Conservation (phyloP, 202 grass and related monocot genomes). For the Dendrocalamus latiflorus region DNA sequence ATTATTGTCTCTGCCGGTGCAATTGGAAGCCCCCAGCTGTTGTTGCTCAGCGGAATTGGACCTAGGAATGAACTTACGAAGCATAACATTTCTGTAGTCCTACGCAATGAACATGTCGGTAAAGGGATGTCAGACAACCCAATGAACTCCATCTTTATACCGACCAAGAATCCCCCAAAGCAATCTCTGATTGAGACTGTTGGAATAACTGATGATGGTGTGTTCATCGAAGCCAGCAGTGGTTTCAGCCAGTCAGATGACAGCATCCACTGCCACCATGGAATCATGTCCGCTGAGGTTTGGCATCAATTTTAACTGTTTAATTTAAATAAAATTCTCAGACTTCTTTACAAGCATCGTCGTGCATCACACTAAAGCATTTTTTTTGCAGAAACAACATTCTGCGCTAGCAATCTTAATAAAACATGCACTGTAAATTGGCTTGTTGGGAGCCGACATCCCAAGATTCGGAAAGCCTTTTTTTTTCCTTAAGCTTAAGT, state of each 20-base stretch:
- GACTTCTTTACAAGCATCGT: background rate
- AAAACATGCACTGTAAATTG: background rate
- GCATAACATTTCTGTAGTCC: slow-evolving; percentile 50
- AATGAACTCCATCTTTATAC: slow-evolving; percentile 77
- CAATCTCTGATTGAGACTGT: slow-evolving; percentile 77
- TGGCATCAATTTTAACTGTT: background rate
- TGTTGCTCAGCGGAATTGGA: slow-evolving; percentile 71
- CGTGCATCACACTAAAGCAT: background rate
- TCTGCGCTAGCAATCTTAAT: background rate
- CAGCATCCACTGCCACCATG: slow-evolving; percentile 75
- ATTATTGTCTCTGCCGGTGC: slow-evolving; percentile 58
- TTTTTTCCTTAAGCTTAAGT: background rate
- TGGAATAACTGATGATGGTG: slow-evolving; percentile 56
- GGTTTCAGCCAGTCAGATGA: slow-evolving; percentile 66
- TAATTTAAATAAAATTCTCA: background rate
- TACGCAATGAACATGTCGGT: slow-evolving; percentile 53
- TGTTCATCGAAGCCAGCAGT: slow-evolving; percentile 83
- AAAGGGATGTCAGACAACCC: slow-evolving; percentile 81
- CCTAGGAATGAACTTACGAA: slow-evolving; percentile 46
- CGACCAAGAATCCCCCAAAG: slow-evolving; percentile 50
- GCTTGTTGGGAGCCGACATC: background rate
- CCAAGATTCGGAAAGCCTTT: background rate
- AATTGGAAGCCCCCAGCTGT: slow-evolving; percentile 63
- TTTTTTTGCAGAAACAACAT: slow-evolving; percentile 7
- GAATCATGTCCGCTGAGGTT: slow-evolving; percentile 86